These are phyloP conservation scores for Gardenia jasminoides DNA, from an alignment of 257 asterid species.

Conservation along the genomic window DNA sequence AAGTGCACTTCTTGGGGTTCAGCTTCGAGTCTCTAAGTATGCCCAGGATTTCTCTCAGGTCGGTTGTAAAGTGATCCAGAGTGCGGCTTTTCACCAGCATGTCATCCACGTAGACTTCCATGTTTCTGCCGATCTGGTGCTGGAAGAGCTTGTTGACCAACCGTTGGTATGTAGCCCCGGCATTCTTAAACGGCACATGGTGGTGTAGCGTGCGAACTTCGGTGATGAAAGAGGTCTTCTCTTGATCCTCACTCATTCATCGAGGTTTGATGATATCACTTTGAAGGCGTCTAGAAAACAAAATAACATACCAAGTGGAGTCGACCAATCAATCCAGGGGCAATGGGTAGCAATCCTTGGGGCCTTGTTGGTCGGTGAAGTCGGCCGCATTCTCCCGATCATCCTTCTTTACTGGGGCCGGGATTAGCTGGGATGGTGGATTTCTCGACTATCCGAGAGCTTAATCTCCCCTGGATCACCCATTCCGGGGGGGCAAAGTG, in stretches of 20 bases:
- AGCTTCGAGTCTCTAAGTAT: no score
- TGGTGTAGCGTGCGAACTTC: background rate
- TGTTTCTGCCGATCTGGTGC: background rate
- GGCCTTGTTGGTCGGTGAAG: no score
- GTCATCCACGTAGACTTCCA: background rate
- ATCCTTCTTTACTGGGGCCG: no score
- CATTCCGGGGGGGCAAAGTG: background rate
- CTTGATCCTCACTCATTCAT: background rate
- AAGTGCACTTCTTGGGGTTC: no score
- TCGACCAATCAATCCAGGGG: background rate
- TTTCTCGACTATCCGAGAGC: background rate
- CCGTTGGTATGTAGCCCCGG: background rate
- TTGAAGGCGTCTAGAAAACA: background rate
- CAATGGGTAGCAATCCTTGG: background rate
- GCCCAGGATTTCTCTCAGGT: no score
- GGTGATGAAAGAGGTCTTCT: background rate
- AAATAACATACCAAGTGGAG: rapidly evolving
- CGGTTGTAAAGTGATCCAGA: background rate
- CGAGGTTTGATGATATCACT: no score
- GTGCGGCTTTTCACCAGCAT: background rate
- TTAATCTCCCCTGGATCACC: rapidly evolving
- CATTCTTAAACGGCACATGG: background rate
- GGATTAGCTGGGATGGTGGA: background rate
- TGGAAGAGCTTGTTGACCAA: background rate
- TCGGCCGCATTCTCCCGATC: no score